Percentiles rank a stretch among this genome's conserved stretches.
phyloP scores from a whole-genome alignment of 1,284 basidiomycete genomes.

The Sporisorium graminicola region DNA sequence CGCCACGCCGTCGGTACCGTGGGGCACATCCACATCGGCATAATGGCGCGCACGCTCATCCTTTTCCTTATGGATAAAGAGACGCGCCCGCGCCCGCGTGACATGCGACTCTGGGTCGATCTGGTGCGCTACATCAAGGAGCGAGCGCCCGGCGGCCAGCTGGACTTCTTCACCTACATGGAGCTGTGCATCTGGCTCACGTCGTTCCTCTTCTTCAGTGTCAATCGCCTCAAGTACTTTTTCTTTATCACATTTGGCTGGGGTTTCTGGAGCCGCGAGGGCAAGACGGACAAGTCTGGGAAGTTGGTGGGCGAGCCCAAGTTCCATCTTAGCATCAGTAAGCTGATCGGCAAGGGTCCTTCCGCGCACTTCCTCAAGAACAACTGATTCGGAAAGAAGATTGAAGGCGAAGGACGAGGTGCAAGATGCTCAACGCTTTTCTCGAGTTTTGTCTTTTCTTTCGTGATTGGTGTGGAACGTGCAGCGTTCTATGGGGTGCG shows the following conservation, averaged over 20 bases:
- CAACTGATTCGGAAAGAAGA: constrained; percentile 3
- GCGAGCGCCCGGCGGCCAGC: constrained; percentile 74
- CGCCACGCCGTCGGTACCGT: constrained; percentile 71
- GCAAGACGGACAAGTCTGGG: constrained; percentile 43
- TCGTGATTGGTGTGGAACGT: background rate
- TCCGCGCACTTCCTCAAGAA: constrained; percentile 41
- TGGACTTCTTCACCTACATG: constrained; percentile 78
- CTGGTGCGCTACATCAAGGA: constrained; percentile 76
- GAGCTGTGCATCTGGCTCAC: constrained; percentile 72
- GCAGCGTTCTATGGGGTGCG: constrained; percentile 19
- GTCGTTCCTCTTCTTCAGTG: constrained; percentile 59
- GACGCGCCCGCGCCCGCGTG: constrained; percentile 74
- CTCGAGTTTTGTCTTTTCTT: background rate
- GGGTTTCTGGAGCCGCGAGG: constrained; percentile 61
- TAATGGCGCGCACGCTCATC: constrained; percentile 75
- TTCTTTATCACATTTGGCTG: constrained; percentile 65
- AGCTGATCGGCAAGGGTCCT: constrained; percentile 50
- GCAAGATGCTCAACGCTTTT: constrained; percentile 1
- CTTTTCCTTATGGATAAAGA: constrained; percentile 75
- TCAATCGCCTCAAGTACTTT: constrained; percentile 53
- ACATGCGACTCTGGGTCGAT: constrained; percentile 79
- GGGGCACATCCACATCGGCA: constrained; percentile 61
- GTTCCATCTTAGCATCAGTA: constrained; percentile 57
- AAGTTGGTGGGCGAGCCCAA: constrained; percentile 42
- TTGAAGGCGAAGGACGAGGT: background rate